These are phyloP conservation scores for Pythium brassicae DNA, from an alignment of 352 stramenopile genomes.

Conservation along the genomic window DNA sequence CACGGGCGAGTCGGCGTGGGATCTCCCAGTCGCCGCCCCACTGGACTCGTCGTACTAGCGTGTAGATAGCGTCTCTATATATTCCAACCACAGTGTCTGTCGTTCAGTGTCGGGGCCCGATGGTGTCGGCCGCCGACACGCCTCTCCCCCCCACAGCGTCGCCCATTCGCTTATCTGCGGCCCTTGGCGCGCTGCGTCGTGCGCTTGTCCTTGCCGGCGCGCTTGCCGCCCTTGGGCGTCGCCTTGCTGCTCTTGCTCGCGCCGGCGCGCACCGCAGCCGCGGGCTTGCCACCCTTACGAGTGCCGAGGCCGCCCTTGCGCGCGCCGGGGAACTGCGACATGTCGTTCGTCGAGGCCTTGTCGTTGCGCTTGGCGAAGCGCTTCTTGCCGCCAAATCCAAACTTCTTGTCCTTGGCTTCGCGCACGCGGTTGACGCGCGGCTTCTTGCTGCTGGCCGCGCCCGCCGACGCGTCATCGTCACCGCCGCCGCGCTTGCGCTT, in stretches of 20 bases:
- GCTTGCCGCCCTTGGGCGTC: slow-evolving; percentile 41
- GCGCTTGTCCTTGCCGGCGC: slow-evolving; percentile 52
- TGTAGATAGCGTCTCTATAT: slow-evolving; percentile 15
- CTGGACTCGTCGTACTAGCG: no score
- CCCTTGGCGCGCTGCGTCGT: slow-evolving; percentile 45
- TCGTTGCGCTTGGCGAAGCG: slow-evolving; percentile 75
- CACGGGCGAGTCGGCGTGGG: slow-evolving; percentile 59
- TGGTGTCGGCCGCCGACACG: neutral
- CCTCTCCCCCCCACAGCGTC: neutral
- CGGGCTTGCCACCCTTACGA: slow-evolving; percentile 28
- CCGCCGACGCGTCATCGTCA: slow-evolving; percentile 13
- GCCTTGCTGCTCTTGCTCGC: slow-evolving; percentile 19
- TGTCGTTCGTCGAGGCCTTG: slow-evolving; percentile 78
- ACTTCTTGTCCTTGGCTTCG: slow-evolving; percentile 79
- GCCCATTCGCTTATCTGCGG: slow-evolving; percentile 26
- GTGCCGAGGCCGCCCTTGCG: slow-evolving; percentile 16
- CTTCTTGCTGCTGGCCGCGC: slow-evolving; percentile 39
- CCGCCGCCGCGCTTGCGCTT: slow-evolving; percentile 41
- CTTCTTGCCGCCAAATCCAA: slow-evolving; percentile 81
- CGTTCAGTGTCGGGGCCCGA: no score
- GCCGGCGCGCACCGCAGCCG: slow-evolving; percentile 15
- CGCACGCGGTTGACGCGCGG: slow-evolving; percentile 62
- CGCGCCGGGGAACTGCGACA: slow-evolving; percentile 54
- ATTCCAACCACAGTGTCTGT: slow-evolving; percentile 10
- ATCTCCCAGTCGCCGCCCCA: slow-evolving; percentile 13